These are phyloP conservation scores for Neurospora sp. DNA, from an alignment of 495 filamentous ascomycete genomes.

Conservation along the genomic window DNA sequence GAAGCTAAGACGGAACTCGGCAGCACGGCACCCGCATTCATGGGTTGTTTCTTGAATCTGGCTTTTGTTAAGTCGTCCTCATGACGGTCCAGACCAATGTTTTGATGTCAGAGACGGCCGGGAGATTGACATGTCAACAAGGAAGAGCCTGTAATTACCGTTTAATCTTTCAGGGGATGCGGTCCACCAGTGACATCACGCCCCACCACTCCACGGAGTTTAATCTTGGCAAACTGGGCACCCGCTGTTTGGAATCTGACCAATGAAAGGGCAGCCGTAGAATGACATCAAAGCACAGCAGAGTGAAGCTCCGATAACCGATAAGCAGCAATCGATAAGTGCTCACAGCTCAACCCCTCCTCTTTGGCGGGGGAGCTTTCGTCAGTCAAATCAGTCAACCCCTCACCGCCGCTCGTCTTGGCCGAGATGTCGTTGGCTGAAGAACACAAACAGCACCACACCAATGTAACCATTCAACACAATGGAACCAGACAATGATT, in stretches of 20 bases:
- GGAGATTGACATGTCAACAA: not conserved
- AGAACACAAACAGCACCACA: not conserved
- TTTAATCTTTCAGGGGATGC: not conserved
- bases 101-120: not conserved
- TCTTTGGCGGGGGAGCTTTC: not conserved
- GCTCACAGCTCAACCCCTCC: not conserved
- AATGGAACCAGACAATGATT: not conserved
- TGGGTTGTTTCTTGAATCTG: not conserved
- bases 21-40: not conserved
- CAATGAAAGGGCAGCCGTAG: not conserved
- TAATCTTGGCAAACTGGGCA: not conserved
- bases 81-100: not conserved
- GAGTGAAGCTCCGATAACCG: not conserved
- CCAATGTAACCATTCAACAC: not conserved
- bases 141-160: not conserved
- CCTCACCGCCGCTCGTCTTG: not conserved
- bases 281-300: not conserved
- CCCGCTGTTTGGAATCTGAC: not conserved
- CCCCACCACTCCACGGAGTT: not conserved
- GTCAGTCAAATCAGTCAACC: not conserved
- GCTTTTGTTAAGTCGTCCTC: not conserved
- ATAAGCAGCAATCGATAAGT: not conserved
- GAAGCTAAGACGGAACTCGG: not conserved
- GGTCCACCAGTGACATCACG: not conserved
- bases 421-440: not conserved